Percentiles rank a stretch among this genome's conserved stretches.
Evolutionary conservation across 176 grass and related monocot genomes (phyloP).

Genomic region (Areca catechu): DNA sequence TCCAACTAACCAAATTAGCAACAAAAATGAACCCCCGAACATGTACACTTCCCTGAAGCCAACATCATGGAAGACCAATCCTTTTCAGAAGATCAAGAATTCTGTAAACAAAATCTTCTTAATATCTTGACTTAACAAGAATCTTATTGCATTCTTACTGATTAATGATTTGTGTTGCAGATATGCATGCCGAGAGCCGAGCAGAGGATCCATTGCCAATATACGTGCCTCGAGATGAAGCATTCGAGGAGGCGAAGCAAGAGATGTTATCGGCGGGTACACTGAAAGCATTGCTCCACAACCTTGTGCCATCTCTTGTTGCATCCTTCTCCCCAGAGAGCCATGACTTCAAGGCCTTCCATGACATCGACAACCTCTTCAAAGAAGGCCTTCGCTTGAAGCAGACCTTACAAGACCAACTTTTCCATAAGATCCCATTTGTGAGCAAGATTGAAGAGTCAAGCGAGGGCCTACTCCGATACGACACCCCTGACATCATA

Average conservation of each 20-base stretch:
- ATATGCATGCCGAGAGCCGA: constrained; percentile 51
- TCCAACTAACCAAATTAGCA: too few species aligned
- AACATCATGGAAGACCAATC: too few species aligned
- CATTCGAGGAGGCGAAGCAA: constrained; percentile 83
- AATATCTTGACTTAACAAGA: too few species aligned
- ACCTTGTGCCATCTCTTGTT: constrained; percentile 68
- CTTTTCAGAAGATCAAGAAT: too few species aligned
- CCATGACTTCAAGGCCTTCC: constrained; percentile 78
- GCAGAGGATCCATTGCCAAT: constrained; percentile 61
- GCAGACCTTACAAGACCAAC: constrained; percentile 80
- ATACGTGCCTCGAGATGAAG: constrained; percentile 79
- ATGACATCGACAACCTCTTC: constrained; percentile 98
- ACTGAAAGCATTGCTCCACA: constrained; percentile 81
- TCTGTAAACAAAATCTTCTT: too few species aligned
- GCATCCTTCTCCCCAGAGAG: constrained; percentile 45
- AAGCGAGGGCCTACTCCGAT: constrained; percentile 69
- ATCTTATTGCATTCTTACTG: too few species aligned
- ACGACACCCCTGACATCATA: constrained; percentile 86
- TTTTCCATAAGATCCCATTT: constrained; percentile 74
- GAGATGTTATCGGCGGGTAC: constrained; percentile 67
- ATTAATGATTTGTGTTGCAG: constrained; percentile 17
- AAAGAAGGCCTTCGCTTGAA: constrained; percentile 87
- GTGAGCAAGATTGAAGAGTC: constrained; percentile 71
- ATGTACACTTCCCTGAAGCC: too few species aligned
- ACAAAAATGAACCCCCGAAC: too few species aligned